phyloP scores from a whole-genome alignment of 2,329 filamentous ascomycete genomes.

The Phaeosphaeria sp. region DNA sequence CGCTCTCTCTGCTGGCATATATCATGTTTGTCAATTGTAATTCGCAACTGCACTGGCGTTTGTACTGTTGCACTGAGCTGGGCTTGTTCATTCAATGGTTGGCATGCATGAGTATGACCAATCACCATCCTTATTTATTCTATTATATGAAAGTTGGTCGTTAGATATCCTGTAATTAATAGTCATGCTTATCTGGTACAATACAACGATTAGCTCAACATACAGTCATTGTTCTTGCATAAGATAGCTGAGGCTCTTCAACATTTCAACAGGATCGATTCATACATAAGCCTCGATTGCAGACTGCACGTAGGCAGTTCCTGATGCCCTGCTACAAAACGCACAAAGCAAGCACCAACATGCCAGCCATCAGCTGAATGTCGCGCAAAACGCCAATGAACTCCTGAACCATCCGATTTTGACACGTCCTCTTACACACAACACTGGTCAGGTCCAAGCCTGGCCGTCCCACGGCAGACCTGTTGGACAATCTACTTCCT shows the following conservation, averaged over 20 bases:
- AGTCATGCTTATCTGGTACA: not conserved
- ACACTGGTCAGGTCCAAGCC: no score
- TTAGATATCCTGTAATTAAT: not conserved
- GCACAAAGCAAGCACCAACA: not conserved
- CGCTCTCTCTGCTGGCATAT: not conserved
- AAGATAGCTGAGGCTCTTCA: no score
- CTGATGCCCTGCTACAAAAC: not conserved
- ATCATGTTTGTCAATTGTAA: constrained; percentile 5
- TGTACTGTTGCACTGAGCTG: not conserved
- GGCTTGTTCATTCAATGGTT: not conserved
- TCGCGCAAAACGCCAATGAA: constrained; percentile 4
- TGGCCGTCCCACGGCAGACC: no score
- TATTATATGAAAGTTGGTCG: not conserved
- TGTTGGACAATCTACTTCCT: constrained; percentile 51
- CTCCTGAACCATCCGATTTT: constrained; percentile 3
- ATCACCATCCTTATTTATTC: not conserved
- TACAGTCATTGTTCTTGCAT: no score
- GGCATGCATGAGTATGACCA: not conserved
- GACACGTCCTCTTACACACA: not conserved
- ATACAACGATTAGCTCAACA: no score
- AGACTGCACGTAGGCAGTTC: not conserved
- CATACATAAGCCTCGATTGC: not conserved
- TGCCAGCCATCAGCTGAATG: not conserved
- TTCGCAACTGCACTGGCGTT: not conserved
- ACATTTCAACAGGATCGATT: not conserved